Percentiles rank a stretch among this genome's conserved stretches.
Conservation (phyloP, 305 asterid genomes). For the Lippia alba region DNA sequence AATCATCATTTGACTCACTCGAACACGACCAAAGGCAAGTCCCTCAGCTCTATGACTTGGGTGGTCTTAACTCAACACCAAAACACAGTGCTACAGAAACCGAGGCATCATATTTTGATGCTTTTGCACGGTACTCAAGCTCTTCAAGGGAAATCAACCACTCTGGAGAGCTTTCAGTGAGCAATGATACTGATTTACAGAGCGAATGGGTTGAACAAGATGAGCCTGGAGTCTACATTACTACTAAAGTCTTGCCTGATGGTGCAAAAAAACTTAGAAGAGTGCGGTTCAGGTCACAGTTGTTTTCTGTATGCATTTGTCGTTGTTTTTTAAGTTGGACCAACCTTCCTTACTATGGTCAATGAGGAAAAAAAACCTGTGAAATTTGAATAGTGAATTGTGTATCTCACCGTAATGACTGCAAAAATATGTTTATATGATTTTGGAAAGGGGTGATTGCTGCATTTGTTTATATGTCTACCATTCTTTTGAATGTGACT, state of each 20-base stretch:
- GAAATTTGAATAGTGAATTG: neutral
- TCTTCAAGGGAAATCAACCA: constrained; percentile 79
- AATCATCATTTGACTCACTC: constrained; percentile 53
- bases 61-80: constrained; percentile 60
- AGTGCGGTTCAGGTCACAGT: constrained; percentile 80
- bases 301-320: constrained; percentile 24
- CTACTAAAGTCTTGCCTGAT: constrained; percentile 79
- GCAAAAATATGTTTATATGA: neutral
- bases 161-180: constrained; percentile 86
- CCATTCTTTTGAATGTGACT: constrained; percentile 30
- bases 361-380: too few relatives aligned
- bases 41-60: constrained; percentile 42
- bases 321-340: too few relatives aligned
- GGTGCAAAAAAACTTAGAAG: constrained; percentile 88
- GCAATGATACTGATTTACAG: constrained; percentile 91
- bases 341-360: too few relatives aligned
- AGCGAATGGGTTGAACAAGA: constrained; percentile 98
- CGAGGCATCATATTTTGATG: constrained; percentile 74
- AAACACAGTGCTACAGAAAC: constrained; percentile 71
- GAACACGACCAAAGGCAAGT: constrained; percentile 39
- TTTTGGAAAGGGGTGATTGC: too few relatives aligned
- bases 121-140: constrained; percentile 70
- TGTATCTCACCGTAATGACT: too few relatives aligned
- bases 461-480: too few relatives aligned
- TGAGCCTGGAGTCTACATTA: constrained; percentile 94